These are phyloP conservation scores for Carex scoparia DNA, from an alignment of 176 grass and related monocot species.

Conservation along the genomic window DNA sequence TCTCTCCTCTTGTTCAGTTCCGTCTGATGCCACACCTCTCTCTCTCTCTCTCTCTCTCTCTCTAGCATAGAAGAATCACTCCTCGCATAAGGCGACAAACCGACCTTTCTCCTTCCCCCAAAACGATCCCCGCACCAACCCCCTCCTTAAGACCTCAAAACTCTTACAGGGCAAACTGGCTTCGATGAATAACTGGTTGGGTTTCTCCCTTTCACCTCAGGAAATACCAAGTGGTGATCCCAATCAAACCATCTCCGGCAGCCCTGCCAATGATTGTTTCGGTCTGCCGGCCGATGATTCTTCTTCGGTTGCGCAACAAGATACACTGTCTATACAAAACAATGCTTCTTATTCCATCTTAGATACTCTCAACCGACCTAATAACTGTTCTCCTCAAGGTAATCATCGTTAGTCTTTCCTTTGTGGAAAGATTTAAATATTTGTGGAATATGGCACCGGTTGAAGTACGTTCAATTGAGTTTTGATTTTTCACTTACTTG, in stretches of 20 bases:
- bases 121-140: neutral
- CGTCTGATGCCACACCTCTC: neutral
- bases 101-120: conserved; percentile 15
- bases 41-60: neutral
- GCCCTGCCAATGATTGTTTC: neutral
- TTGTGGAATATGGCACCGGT: neutral
- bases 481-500: neutral
- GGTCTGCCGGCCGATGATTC: conserved; percentile 18
- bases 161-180: conserved; percentile 25
- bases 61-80: neutral
- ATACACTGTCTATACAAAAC: conserved; percentile 20
- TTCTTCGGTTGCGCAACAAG: conserved; percentile 6
- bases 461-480: neutral
- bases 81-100: conserved; percentile 21
- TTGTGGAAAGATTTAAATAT: neutral
- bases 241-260: conserved; percentile 17
- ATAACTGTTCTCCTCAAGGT: conserved; percentile 18
- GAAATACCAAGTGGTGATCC: conserved; percentile 17
- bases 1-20: neutral
- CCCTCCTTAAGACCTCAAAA: neutral
- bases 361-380: conserved; percentile 24
- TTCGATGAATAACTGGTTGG: conserved; percentile 64
- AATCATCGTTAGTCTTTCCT: neutral
- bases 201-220: conserved; percentile 44
- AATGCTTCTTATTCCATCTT: conserved; percentile 33